Evolutionary conservation across 2,329 filamentous ascomycete species (phyloP), one percentile per base, ranked within the genome.

Genomic region (Colletotrichum simmondsii): DNA sequence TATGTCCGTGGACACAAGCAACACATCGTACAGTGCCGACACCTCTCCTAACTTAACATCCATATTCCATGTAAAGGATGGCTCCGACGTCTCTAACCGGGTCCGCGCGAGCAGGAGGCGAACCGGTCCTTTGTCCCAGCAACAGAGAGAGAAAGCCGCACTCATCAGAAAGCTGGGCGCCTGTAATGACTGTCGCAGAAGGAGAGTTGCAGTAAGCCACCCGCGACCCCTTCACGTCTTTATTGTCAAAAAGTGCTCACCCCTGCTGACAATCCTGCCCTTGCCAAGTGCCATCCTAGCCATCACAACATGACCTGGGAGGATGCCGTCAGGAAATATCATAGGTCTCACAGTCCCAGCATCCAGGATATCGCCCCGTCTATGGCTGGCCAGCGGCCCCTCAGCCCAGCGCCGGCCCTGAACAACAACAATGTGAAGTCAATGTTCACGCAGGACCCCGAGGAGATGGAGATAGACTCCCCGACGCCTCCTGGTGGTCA

Each of bases 291-390:
- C 78, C 87, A 90, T 76, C 89, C 89, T 16, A 88, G 85, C 75
- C 89, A 91, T 78, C 89, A 90, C 75, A 87, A 87, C 75, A 88
- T 90, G 87, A 89, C 87, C 12, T 91, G 89, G 88, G 88, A 90
- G 78, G 88, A 90, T 74, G 87, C 89, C 19, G 83, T 87, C 59
- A 83, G 81, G 76, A 90, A 89, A 76, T 90, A 89, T 68, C 81
- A 84, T 79, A 84, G 86, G 70, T 85, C 87, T 53, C 84, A 87
- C 68, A 90, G 88, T 75, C 87, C 88, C 37, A 81, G 80, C 32
- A 82, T 88, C 59, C 87, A 86, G 71, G 87, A 89, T 28, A 85
- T 88, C 57, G 83, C 85, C 35, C 83, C 85, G 37, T 81, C 82
- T 24, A 74, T 82, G 22, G 78, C 83, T 42, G 79, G 81, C 62